A percentile compares a stretch with the other conserved stretches of the same genome.
Evolutionary conservation across 2,329 filamentous ascomycete species (phyloP).

Genomic region (Neonectria sp.): DNA sequence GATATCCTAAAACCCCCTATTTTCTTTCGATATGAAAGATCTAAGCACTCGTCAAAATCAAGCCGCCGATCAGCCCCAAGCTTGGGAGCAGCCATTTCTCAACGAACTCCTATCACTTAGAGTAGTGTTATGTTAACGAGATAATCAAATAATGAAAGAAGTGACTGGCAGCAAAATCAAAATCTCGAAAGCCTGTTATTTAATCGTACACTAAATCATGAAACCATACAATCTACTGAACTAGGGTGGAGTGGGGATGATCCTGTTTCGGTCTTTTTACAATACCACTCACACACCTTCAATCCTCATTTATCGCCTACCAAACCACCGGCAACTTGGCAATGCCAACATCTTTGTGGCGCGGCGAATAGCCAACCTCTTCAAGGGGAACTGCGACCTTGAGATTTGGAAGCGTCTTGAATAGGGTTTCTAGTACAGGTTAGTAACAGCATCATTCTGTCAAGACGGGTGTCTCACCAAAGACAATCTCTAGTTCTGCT

Average conservation of each 20-base stretch:
- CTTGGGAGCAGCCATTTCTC: too few relatives aligned
- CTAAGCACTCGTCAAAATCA: too few relatives aligned
- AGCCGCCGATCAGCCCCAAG: too few relatives aligned
- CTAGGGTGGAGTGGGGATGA: background rate
- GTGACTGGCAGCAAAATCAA: too few relatives aligned
- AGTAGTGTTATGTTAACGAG: too few relatives aligned
- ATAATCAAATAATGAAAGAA: too few relatives aligned
- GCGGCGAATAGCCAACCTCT: conserved; percentile 57
- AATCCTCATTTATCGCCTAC: conserved; percentile 33
- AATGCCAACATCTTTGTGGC: conserved; percentile 58
- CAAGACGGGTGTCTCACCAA: conserved; percentile 52
- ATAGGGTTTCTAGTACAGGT: conserved; percentile 52
- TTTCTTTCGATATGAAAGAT: too few relatives aligned
- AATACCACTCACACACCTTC: background rate
- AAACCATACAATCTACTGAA: background rate
- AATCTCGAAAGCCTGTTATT: background rate
- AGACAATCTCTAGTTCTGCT: conserved; percentile 60
- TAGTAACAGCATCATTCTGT: background rate
- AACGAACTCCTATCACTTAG: too few relatives aligned
- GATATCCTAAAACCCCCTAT: too few relatives aligned
- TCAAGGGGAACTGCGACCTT: conserved; percentile 56
- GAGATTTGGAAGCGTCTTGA: conserved; percentile 56
- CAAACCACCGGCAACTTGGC: conserved; percentile 55
- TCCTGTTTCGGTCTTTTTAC: background rate
- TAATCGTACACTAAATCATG: background rate